Conservation (phyloP, 495 filamentous ascomycete species). For the Penicilliopsis zonata region DNA sequence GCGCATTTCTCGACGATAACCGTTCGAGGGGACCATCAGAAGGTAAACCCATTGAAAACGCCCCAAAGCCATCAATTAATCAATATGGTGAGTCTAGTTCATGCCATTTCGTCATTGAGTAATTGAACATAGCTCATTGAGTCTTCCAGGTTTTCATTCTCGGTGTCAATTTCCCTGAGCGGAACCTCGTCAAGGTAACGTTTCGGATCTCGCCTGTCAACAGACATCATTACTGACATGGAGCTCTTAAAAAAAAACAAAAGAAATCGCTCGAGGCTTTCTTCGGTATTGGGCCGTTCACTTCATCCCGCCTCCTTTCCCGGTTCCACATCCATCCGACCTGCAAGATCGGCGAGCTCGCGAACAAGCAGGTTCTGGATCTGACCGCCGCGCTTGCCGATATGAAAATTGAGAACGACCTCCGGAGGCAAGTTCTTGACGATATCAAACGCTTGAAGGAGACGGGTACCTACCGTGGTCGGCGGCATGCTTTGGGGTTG, state of each 20-base stretch:
- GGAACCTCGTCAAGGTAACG: constrained; percentile 68
- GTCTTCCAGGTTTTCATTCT: constrained; percentile 61
- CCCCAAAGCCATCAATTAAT: not conserved
- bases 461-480: constrained; percentile 82
- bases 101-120: too few species aligned
- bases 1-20: constrained; percentile 24
- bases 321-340: constrained; percentile 76
- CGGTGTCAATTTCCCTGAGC: constrained; percentile 74
- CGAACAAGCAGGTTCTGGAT: constrained; percentile 58
- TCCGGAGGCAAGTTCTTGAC: constrained; percentile 60
- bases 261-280: constrained; percentile 79
- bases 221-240: too few species aligned
- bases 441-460: constrained; percentile 81
- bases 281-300: constrained; percentile 73
- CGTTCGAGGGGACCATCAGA: too few species aligned
- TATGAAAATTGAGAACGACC: constrained; percentile 91
- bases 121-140: not conserved
- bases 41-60: not conserved
- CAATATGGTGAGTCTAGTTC: constrained; percentile 31
- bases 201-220: too few species aligned
- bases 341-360: constrained; percentile 60
- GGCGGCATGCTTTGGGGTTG: constrained; percentile 79
- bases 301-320: constrained; percentile 64
- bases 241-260: too few species aligned
- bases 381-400: constrained; percentile 74